Base-by-base conservation (phyloP, 495 filamentous ascomycete species). In the Daldinia decipiens region DNA sequence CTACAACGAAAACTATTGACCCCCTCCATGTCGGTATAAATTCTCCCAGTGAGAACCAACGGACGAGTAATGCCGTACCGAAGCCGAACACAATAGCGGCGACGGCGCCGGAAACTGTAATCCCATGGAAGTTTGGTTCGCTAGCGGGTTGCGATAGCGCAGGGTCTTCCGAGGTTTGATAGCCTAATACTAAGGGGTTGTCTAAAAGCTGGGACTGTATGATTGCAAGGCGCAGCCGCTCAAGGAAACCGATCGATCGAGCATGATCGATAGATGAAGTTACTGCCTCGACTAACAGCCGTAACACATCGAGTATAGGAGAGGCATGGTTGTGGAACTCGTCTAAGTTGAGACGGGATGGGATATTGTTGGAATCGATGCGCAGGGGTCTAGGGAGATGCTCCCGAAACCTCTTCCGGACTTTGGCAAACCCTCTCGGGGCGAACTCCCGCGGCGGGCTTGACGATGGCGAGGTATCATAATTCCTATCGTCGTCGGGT, bases 171-270 rank as follows among this genome's bases (percentile, higher is more conserved):
- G 62, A 74, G 39, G 55, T 63, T 51, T 67, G 68, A 54, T 63
- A 75, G 26, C 65, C 76, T 57, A 65, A 65, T 39, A 71, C 64
- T 60, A 77, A 68, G 52, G 75, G 75, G 66, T 77, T 76, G 36
- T 77, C 75, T 52, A 99, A 82, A 21, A 99, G 86, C 75, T 97
- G 95, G 40, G 95, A 99, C 29, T 95, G 94, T 56, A 98, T 90
- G 66, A 99, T 95, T 34, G 94, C 91, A 77, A 98, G 98, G 26
- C 95, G 91, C 62, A 98, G 98, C 72, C 95, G 91, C 82, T 99
- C 95, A 53, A 99, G 85, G 74, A 99, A 99, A 50, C 88, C 87
- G 67, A 90, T 85, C 74, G 95, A 97, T 68, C 97, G 93, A 62
- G 88, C 89, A 70, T 90, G 86, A 39, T 92, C 91, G 67, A 98